Conservation (phyloP, 75 land plant species). For the Ceratopteris richardii region DNA sequence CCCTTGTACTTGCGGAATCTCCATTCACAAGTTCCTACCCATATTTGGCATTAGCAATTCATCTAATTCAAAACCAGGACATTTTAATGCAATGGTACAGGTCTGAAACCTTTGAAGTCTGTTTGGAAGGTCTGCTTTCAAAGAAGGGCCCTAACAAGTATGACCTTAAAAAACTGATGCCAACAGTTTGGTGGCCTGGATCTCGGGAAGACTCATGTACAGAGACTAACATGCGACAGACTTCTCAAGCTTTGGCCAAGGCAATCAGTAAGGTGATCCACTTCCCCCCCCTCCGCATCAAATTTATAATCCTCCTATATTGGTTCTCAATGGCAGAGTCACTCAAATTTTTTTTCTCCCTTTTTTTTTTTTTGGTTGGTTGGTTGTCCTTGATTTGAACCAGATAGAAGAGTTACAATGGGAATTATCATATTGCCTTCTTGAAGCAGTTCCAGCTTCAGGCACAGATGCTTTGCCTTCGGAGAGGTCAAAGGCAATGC, state of each 20-base stretch:
- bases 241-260: constrained; percentile 66
- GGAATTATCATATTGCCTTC: constrained; percentile 61
- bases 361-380: constrained; percentile 1
- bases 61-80: constrained; percentile 66
- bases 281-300: neutral
- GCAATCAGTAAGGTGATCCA: constrained; percentile 75
- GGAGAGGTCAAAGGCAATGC: constrained; percentile 4
- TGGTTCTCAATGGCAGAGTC: constrained; percentile 3
- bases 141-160: constrained; percentile 74
- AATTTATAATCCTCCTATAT: neutral
- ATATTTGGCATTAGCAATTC: constrained; percentile 72
- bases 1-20: constrained; percentile 52
- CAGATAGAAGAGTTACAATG: constrained; percentile 96
- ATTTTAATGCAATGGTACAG: constrained; percentile 66
- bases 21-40: constrained; percentile 86
- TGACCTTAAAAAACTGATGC: constrained; percentile 71
- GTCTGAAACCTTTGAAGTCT: constrained; percentile 57
- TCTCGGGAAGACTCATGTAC: constrained; percentile 64
- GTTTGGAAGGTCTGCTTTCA: constrained; percentile 75
- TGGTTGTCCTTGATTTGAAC: constrained; percentile 1
- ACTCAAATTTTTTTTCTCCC: no score
- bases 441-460: constrained; percentile 50
- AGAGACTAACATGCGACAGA: constrained; percentile 79
- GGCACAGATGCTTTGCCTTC: neutral
- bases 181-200: constrained; percentile 95